Percentiles rank a stretch among this genome's conserved stretches.
These are phyloP conservation scores for Teratosphaeria gauchensis DNA, from an alignment of 2,329 filamentous ascomycete genomes.

Conservation along the genomic window DNA sequence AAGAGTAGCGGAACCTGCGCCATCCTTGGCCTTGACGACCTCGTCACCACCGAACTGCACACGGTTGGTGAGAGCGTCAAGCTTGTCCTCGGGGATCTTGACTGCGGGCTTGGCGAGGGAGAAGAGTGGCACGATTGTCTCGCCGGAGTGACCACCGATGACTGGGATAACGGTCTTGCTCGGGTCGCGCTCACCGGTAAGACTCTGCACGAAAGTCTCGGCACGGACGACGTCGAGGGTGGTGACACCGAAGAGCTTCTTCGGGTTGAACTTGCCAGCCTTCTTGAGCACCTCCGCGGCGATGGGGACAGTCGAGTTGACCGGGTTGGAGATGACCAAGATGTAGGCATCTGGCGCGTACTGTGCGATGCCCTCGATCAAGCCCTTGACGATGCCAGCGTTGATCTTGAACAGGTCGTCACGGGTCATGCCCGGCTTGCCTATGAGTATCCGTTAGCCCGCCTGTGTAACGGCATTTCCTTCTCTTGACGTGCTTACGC, in stretches of 20 bases:
- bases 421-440: conserved; percentile 98
- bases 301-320: conserved; percentile 98
- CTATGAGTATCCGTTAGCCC: conserved; percentile 38
- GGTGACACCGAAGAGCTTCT: conserved; percentile 96
- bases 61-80: conserved; percentile 54
- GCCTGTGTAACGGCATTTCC: not conserved
- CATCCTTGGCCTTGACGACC: conserved; percentile 91
- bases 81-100: conserved; percentile 77
- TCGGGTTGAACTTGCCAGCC: conserved; percentile 85
- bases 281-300: conserved; percentile 93
- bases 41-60: conserved; percentile 98
- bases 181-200: conserved; percentile 72
- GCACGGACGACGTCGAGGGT: conserved; percentile 97
- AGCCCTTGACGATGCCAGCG: conserved; percentile 89
- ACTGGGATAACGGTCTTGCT: conserved; percentile 80
- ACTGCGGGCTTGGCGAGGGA: conserved; percentile 76
- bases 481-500: conserved; percentile 43
- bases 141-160: conserved; percentile 92
- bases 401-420: conserved; percentile 99
- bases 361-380: conserved; percentile 81
- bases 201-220: conserved; percentile 87
- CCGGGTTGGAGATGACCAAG: conserved; percentile 97
- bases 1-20: conserved; percentile 78
- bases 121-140: conserved; percentile 96
- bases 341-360: conserved; percentile 87